Base-by-base conservation (phyloP, 2,329 filamentous ascomycete species). In the Lizonia empirigonia region DNA sequence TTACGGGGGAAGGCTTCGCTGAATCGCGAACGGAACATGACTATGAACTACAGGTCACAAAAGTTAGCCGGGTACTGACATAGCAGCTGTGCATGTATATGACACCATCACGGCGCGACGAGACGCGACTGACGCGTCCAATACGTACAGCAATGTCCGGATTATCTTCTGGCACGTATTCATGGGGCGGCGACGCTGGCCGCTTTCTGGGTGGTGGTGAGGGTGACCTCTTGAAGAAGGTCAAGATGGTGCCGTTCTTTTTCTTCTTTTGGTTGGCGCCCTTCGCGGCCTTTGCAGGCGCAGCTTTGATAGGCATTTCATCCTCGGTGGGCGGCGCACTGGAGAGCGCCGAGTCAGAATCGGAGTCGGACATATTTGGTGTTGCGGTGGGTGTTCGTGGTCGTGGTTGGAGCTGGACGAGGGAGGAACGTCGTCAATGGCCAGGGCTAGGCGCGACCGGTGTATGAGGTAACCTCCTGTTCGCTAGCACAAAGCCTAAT, bases 11-110 rank as follows among this genome's bases (percentile, higher is more conserved):
- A 94, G 54, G 85, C 88, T 54, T 96, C 91, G 76, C 83, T 86
- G 75, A 99, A 97, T 69, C 94, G 90, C 74, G 89, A 89, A 73
- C 93, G 86, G 77, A 97, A 99, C 90, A 96, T 97, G 62, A 97
- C 91, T 74, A 99, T 90, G 77, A 99, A 97, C 91, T 97, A 49
- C 41, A 40, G 34, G 23, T 54, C 62, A 63, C 63, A 67, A 68
- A 60, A 48, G 56, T 74, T 65, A 74, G 69, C 64, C 32, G 35
- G 44, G 40, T 23, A 62, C 50, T 50, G 56, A 56, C 38, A 42
- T 33, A 34, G 20, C 16, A n/a, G 29, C 27, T 20, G 33, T 22
- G 32, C 10, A 12, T 13, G 40, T 35, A 24, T 35, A 30, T 15
- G 20, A 24, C 41, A 26, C 20, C 63, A 65, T 59, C 58, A 59